Evolutionary conservation across 306 rosid genomes (phyloP).

Genomic region (Albizia julibrissin): DNA sequence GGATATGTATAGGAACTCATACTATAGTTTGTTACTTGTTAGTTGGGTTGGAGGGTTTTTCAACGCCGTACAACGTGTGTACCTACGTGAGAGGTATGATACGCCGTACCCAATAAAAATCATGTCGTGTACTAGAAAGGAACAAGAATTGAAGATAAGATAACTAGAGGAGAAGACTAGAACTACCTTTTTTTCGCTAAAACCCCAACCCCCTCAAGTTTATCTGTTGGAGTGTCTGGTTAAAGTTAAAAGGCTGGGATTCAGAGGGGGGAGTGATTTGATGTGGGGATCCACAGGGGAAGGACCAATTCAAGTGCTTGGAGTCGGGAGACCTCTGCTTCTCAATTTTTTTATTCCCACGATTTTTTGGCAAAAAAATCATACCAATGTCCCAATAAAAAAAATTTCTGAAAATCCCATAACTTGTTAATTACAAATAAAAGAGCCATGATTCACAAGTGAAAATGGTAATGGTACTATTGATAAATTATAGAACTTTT

Average conservation of each 20-base stretch:
- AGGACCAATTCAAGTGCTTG: constrained; percentile 39
- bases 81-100: constrained; percentile 24
- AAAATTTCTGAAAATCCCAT: too few species aligned
- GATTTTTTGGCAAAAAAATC: too few species aligned
- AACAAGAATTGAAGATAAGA: neutral
- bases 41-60: neutral
- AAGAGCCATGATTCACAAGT: too few species aligned
- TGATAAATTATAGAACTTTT: too few species aligned
- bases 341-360: too few species aligned
- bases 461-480: too few species aligned
- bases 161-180: neutral
- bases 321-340: constrained; percentile 46
- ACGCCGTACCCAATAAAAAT: constrained; percentile 25
- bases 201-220: constrained; percentile 8
- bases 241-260: neutral
- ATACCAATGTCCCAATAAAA: too few species aligned
- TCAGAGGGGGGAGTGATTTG: constrained; percentile 33
- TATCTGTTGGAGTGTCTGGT: neutral
- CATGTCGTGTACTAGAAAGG: neutral
- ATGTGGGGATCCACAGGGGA: constrained; percentile 39
- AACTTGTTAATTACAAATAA: too few species aligned
- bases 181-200: constrained; percentile 15
- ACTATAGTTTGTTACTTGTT: neutral
- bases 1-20: neutral
- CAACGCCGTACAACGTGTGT: constrained; percentile 37